A percentile compares a stretch with the other conserved stretches of the same genome.
Conservation (phyloP, 2,329 filamentous ascomycete species). For the Zymoseptoria ardabiliae region DNA sequence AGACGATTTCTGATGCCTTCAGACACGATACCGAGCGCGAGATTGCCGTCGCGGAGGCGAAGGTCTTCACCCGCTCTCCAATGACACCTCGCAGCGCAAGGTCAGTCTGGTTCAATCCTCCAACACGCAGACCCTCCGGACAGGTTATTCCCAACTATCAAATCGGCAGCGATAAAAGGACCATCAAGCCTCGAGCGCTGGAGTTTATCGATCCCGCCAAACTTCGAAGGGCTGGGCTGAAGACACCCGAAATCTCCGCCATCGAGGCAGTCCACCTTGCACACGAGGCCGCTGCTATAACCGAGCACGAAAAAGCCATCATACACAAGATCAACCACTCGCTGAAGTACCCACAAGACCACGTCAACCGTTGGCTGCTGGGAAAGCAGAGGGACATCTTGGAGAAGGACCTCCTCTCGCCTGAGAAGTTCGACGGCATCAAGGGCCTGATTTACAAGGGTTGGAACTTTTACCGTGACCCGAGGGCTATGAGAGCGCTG, state of each 20-base stretch:
- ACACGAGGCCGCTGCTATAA: neutral
- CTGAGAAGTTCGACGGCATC: slow-evolving; percentile 6
- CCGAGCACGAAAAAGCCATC: neutral
- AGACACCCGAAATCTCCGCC: neutral
- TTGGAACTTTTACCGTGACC: slow-evolving; percentile 7
- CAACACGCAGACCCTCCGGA: neutral
- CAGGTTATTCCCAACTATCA: neutral
- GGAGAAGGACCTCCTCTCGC: slow-evolving; percentile 4
- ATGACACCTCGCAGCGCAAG: neutral
- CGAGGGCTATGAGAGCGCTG: slow-evolving; percentile 5
- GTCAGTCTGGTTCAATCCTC: neutral
- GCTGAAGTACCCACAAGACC: neutral
- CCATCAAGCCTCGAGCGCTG: neutral
- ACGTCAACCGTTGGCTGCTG: neutral
- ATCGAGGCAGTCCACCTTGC: neutral
- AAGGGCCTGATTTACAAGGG: slow-evolving; percentile 4
- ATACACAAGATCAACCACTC: slow-evolving; percentile 5
- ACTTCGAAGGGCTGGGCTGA: neutral
- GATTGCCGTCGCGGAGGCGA: neutral
- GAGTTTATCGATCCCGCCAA: neutral
- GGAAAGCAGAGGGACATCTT: slow-evolving; percentile 5
- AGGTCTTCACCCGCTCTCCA: neutral
- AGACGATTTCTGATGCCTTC: neutral
- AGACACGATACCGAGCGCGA: neutral
- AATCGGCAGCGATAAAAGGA: neutral